Base-by-base conservation (phyloP, 192 early-diverging fungal genomes). In the Backusella parvicylindrica region DNA sequence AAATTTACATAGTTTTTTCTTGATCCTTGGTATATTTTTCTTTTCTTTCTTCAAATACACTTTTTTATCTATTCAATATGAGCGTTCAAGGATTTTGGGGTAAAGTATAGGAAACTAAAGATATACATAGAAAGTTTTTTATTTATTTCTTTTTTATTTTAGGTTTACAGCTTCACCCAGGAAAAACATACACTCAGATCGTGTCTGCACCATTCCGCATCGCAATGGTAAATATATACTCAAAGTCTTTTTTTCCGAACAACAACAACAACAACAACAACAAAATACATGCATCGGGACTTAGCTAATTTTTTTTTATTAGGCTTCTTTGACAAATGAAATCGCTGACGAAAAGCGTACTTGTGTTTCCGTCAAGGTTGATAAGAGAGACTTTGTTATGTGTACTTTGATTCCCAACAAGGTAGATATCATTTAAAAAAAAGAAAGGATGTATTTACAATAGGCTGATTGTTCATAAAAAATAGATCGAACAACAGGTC, bases 121-220 rank as follows among this genome's bases (percentile, higher is more conserved):
- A n/a, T n/a, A n/a, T n/a, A n/a, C n/a, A n/a, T n/a, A n/a, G n/a
- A n/a, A n/a, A n/a, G n/a, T n/a, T 3, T 50, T 53, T 56, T 70
- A 21, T 64, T 69, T 11, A 38, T 31, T 7, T 32, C 18, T 4
- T 30, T 18, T 35, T 3, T 18, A 33, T 32, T n/a, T 26, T 82
- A 74, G 47, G 91, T 68, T 82, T 95, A 60, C 88, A 87, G 69
- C 86, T 95, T 65, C 83, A 86, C 26, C 89, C 92, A 63, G 85
- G 86, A 63, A 93, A 92, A 83, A 88, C 91, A 31, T 95, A 92
- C 79, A 86, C 89, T 67, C 93, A 95, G 75, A 82, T 85, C 26
- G 93, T 95, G 31, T 91, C 94, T 65, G 80, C 84, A 64, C 82
- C 91, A n/a, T 95, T 97, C 88, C 87, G 90, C 66, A 70, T 97